Percentiles rank a stretch among this genome's conserved stretches.
These are phyloP conservation scores for Mycocentrospora acerina DNA, from an alignment of 2,329 filamentous ascomycete genomes.

Conservation along the genomic window DNA sequence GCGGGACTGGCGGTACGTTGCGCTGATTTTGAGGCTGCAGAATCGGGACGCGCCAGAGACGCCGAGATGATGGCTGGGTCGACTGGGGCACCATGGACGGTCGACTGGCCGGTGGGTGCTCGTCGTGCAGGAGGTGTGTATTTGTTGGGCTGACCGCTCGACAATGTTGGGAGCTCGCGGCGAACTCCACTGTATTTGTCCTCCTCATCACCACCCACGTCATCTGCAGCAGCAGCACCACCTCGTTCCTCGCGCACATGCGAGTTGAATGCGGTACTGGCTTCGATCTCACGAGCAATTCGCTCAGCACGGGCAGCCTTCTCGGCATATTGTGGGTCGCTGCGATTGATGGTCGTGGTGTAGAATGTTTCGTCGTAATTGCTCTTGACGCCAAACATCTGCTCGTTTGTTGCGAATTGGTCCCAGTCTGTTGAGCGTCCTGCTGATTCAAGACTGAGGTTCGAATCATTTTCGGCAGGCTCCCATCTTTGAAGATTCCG, in stretches of 20 bases:
- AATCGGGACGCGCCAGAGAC: slow-evolving; percentile 61
- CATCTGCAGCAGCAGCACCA: slow-evolving; percentile 63
- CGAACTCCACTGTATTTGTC: slow-evolving; percentile 97
- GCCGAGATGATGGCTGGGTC: slow-evolving; percentile 90
- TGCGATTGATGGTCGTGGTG: slow-evolving; percentile 86
- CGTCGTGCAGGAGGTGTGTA: slow-evolving; percentile 90
- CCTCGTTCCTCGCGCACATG: slow-evolving; percentile 91
- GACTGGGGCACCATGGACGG: slow-evolving; percentile 73
- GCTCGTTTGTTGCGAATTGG: slow-evolving; percentile 89
- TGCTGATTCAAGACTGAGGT: slow-evolving; percentile 69
- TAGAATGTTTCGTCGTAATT: slow-evolving; percentile 95
- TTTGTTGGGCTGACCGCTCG: slow-evolving; percentile 63
- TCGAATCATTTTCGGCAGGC: slow-evolving; percentile 62
- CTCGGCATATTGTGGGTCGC: slow-evolving; percentile 77
- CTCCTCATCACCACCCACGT: slow-evolving; percentile 76
- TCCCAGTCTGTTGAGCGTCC: slow-evolving; percentile 66
- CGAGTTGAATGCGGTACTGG: slow-evolving; percentile 68
- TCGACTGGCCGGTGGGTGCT: slow-evolving; percentile 72
- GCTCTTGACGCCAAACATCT: slow-evolving; percentile 81
- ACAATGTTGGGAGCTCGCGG: slow-evolving; percentile 69
- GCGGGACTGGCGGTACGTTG: slow-evolving; percentile 25
- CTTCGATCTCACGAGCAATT: slow-evolving; percentile 88
- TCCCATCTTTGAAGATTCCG: slow-evolving; percentile 82
- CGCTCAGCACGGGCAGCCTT: slow-evolving; percentile 73
- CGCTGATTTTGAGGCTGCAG: slow-evolving; percentile 25